Evolutionary conservation across 805 yeast species (phyloP).

Genomic region (Suhomyces xylopsoci): DNA sequence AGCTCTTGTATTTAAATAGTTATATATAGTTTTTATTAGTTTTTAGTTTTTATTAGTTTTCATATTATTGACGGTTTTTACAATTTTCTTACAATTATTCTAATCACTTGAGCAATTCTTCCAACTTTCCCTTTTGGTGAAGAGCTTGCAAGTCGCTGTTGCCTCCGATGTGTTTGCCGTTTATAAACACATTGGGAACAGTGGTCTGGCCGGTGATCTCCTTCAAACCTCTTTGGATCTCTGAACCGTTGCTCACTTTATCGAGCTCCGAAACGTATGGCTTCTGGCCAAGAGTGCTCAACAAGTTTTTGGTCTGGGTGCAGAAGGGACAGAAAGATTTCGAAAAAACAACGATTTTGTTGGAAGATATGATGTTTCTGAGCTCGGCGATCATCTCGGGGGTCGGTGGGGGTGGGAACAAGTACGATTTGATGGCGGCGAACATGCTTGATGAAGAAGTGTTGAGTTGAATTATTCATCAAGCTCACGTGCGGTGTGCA

Average conservation of each 20-base stretch:
- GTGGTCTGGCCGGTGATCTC: slow-evolving; percentile 35
- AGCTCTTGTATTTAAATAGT: no score
- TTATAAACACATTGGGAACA: slow-evolving; percentile 37
- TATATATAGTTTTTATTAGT: no score
- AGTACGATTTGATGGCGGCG: slow-evolving; percentile 7
- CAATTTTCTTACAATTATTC: background rate
- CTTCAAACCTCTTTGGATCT: slow-evolving; percentile 26
- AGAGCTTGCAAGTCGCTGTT: slow-evolving; percentile 34
- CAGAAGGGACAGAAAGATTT: slow-evolving; percentile 45
- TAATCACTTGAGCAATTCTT: background rate
- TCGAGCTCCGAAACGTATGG: slow-evolving; percentile 30
- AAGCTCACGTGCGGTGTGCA: background rate
- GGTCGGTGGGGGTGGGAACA: slow-evolving; percentile 11
- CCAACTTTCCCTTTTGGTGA: slow-evolving; percentile 7
- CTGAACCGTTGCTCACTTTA: slow-evolving; percentile 22
- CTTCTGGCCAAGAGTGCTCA: slow-evolving; percentile 15
- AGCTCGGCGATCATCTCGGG: slow-evolving; percentile 10
- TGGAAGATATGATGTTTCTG: slow-evolving; percentile 7
- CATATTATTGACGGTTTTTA: no score
- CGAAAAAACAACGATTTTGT: slow-evolving; percentile 24
- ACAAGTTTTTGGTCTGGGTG: slow-evolving; percentile 37
- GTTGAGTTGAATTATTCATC: background rate
- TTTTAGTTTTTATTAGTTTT: no score
- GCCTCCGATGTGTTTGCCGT: slow-evolving; percentile 39
- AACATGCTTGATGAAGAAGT: slow-evolving; percentile 6